These are phyloP conservation scores for Trichoderma aggressivum DNA, from an alignment of 2,329 filamentous ascomycete genomes.

Conservation along the genomic window DNA sequence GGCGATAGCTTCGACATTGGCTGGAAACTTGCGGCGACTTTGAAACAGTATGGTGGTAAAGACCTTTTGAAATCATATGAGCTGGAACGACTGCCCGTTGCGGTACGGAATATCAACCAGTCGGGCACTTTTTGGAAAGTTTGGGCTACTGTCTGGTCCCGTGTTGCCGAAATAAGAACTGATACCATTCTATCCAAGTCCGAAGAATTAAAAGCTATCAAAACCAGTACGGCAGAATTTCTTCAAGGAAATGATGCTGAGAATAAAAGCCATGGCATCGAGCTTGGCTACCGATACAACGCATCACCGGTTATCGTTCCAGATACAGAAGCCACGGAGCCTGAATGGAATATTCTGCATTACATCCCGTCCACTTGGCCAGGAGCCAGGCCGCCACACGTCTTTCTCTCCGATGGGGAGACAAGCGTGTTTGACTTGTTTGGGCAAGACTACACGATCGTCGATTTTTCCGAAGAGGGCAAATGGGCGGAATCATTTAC, in stretches of 20 bases:
- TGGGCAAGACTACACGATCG: not conserved
- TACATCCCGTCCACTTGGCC: constrained; percentile 9
- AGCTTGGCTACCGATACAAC: constrained; percentile 28
- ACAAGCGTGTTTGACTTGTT: constrained; percentile 13
- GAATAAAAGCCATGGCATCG: constrained; percentile 29
- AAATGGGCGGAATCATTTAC: not conserved
- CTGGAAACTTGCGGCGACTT: constrained; percentile 34
- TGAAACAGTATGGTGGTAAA: constrained; percentile 20
- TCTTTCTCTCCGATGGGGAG: not conserved
- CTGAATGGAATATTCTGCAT: not conserved
- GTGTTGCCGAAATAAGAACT: not conserved
- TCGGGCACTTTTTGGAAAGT: constrained; percentile 10
- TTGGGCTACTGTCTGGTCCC: not conserved
- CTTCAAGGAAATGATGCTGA: constrained; percentile 24
- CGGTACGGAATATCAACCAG: constrained; percentile 20
- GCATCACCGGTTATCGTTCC: not conserved
- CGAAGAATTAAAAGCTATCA: not conserved
- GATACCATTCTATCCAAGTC: not conserved
- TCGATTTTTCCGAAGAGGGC: not conserved
- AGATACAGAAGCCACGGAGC: not conserved
- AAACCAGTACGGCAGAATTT: not conserved
- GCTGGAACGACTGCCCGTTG: constrained; percentile 24
- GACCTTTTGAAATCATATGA: constrained; percentile 27
- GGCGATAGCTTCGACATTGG: constrained; percentile 35
- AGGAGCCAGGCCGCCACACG: not conserved